phyloP scores from a whole-genome alignment of 768 basidiomycete species.

The Hygrophoropsis aurantiaca region DNA sequence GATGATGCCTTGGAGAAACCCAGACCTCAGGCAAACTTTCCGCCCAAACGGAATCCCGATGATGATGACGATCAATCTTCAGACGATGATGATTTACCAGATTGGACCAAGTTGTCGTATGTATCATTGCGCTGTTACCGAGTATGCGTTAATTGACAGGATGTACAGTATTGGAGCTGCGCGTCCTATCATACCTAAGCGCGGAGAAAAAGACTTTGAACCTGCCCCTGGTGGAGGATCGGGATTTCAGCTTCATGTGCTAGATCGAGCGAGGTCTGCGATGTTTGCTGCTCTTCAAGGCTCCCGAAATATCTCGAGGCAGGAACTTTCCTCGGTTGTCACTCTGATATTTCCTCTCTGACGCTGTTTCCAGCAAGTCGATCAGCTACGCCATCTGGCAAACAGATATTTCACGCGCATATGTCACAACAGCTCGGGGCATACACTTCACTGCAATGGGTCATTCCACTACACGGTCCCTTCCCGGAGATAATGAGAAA shows the following conservation, averaged over 20 bases:
- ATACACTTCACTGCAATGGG: slow-evolving; percentile 82
- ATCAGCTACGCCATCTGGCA: slow-evolving; percentile 84
- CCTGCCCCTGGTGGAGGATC: slow-evolving; percentile 67
- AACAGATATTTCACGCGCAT: slow-evolving; percentile 58
- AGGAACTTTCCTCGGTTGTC: slow-evolving; percentile 20
- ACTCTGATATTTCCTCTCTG: too few species aligned
- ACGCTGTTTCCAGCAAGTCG: slow-evolving; percentile 63
- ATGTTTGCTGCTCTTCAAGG: slow-evolving; percentile 84
- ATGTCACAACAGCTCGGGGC: slow-evolving; percentile 77
- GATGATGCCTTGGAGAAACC: slow-evolving; percentile 60
- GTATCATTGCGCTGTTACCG: slow-evolving; percentile 14
- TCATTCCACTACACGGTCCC: slow-evolving; percentile 61
- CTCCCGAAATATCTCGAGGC: slow-evolving; percentile 77
- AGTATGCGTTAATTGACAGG: slow-evolving; percentile 11
- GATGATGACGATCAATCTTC: slow-evolving; percentile 52
- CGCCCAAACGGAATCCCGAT: slow-evolving; percentile 33
- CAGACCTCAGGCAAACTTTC: slow-evolving; percentile 9
- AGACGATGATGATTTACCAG: slow-evolving; percentile 73
- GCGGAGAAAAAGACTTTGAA: slow-evolving; percentile 98
- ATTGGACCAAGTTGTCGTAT: slow-evolving; percentile 80
- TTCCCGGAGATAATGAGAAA: slow-evolving; percentile 30
- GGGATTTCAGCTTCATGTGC: slow-evolving; percentile 75
- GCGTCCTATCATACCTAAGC: slow-evolving; percentile 84
- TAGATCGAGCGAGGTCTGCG: slow-evolving; percentile 77
- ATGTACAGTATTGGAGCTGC: slow-evolving; percentile 22